Percentiles rank a stretch among this genome's conserved stretches.
These are phyloP conservation scores for cucumber (Cucumis sativus) DNA, from an alignment of 306 rosid species.

Conservation along the genomic window Cucumber_9930_V3 NC_026657.2:5054501-5055000, in stretches of 20 bases:
- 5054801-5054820: not conserved
- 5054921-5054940: not conserved
- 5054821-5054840: not conserved
- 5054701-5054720: conserved; percentile 11
- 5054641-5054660: conserved; percentile 30
- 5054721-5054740: conserved; percentile 15
- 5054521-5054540: conserved; percentile 17
- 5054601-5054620: conserved; percentile 38
- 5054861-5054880: not conserved
- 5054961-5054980: not conserved
- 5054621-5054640: conserved; percentile 16
- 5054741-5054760: not conserved
- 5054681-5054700: conserved; percentile 6
- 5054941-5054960: not conserved
- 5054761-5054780: not conserved
- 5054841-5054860: not conserved
- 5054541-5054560: conserved; percentile 13
- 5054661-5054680: conserved; percentile 16
- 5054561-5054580: conserved; percentile 36
- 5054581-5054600: conserved; percentile 9
- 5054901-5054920: not conserved
- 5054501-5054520: conserved; percentile 18
- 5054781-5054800: conserved; percentile 5
- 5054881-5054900: not conserved
- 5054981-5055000: not conserved